Percentiles rank a stretch among this genome's conserved stretches.
These are phyloP conservation scores for Graphilbum ipis-grandicollis DNA, from an alignment of 2,329 filamentous ascomycete species.

Conservation along the genomic window DNA sequence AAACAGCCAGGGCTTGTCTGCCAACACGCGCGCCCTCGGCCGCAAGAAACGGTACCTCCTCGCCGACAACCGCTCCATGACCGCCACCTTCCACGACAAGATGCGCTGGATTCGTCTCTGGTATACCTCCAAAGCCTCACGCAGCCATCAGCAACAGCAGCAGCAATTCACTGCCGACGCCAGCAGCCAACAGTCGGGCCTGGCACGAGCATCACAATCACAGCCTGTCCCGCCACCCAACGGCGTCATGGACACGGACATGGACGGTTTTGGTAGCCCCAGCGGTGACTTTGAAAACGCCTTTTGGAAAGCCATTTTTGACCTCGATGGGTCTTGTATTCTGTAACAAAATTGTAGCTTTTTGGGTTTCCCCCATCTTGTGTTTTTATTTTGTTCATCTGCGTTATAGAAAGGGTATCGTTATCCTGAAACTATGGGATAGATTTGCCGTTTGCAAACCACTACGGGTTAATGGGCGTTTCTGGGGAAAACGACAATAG, in stretches of 20 bases:
- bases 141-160: background rate
- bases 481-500: too few relatives aligned
- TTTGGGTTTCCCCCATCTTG: too few relatives aligned
- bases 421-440: too few relatives aligned
- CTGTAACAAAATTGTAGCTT: too few relatives aligned
- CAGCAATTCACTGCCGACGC: too few relatives aligned
- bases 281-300: conserved; percentile 4
- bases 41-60: conserved; percentile 11
- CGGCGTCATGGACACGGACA: background rate
- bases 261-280: conserved; percentile 1
- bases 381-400: too few relatives aligned
- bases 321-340: conserved; percentile 4
- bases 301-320: conserved; percentile 7
- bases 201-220: background rate
- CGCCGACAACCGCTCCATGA: conserved; percentile 13
- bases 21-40: background rate
- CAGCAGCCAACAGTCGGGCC: too few relatives aligned
- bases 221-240: background rate
- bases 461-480: too few relatives aligned
- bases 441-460: too few relatives aligned
- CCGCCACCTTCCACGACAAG: conserved; percentile 18
- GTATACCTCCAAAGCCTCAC: conserved; percentile 12
- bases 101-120: conserved; percentile 23
- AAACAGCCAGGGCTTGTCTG: conserved; percentile 1
- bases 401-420: too few relatives aligned